Evolutionary conservation across 768 basidiomycete genomes (phyloP).

Genomic region (Macrocybe gigantea): DNA sequence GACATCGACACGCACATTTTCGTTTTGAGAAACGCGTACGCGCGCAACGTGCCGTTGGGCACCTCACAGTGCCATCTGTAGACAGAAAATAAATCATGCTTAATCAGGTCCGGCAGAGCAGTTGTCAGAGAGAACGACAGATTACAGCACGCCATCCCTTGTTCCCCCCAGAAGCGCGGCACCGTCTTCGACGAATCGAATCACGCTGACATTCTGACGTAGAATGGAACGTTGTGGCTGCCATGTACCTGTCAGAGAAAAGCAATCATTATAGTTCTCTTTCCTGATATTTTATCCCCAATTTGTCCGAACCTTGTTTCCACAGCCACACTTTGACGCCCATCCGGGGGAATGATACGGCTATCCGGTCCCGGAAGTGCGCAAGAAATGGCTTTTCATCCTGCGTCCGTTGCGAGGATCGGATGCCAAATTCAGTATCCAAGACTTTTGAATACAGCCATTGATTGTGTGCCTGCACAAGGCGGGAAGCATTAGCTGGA

Average conservation of each 20-base stretch:
- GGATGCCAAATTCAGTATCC: constrained; percentile 36
- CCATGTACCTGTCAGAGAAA: constrained; percentile 45
- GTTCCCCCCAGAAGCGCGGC: constrained; percentile 63
- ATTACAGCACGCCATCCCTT: constrained; percentile 60
- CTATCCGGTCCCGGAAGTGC: constrained; percentile 51
- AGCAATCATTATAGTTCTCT: constrained; percentile 1
- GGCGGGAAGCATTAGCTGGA: neutral
- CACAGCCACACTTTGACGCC: constrained; percentile 66
- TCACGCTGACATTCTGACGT: constrained; percentile 57
- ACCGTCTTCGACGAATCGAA: constrained; percentile 61
- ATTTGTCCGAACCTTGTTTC: constrained; percentile 39
- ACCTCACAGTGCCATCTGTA: constrained; percentile 63
- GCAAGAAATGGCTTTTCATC: constrained; percentile 47
- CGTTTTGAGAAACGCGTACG: constrained; percentile 51
- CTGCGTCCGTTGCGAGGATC: constrained; percentile 8
- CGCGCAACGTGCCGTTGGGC: constrained; percentile 60
- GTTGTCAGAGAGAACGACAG: neutral
- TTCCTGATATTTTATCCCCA: neutral
- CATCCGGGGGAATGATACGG: constrained; percentile 51
- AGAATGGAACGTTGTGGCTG: constrained; percentile 57
- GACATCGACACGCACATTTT: constrained; percentile 42
- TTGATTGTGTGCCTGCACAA: constrained; percentile 34
- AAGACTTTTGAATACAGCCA: constrained; percentile 57
- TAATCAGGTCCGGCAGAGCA: too few species aligned
- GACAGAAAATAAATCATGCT: neutral